Base-by-base conservation (phyloP, 345 rosid species). In the Excoecaria cochinchinensis region DNA sequence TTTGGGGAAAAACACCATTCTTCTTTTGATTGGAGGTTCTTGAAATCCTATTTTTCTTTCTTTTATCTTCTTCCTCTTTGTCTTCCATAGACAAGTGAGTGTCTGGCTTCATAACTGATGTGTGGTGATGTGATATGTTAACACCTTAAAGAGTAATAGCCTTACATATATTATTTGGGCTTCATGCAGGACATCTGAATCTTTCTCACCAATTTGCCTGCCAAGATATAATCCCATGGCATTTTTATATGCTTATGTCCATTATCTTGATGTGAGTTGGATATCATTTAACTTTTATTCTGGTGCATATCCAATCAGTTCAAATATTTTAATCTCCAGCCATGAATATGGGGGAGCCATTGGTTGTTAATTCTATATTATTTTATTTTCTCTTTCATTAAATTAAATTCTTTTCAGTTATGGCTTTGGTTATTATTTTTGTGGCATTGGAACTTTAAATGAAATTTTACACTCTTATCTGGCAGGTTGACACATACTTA, bases 191-290 rank as follows among this genome's bases (percentile, higher is more conserved):
- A 93, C 95, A 53, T 93, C 99, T 66, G 99, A 96, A 79, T 92
- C 93, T 66, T 96, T 96, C 80, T 96, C 97, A 19, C 99, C 99
- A 78, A 96, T 93, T 82, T 96, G 99, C 87, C 84, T 96, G 62
- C 99, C 98, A 58, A 89, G 97, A 90, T 96, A 96, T 82, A 96
- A 96, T 79, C 91, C 99, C 63, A 86, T 85, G 89, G 95, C 98
- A 31, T 96, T 96, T 86, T 81, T 96, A 75, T 91, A 96, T 84
- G 97, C 98, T 50, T 93, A 96, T 84, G 97, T 96, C 77, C 91
- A 91, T 80, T 96, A 86, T 85, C 86, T 92, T 71, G 98, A 93
- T 81, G 99, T 96, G 87, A 96, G 99, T 88, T 73, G 52, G 22
- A 62, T 71, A 67, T 77, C 39, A 51, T 72, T 59, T 48, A 24